Base-by-base conservation (phyloP, 1,284 basidiomycete species). In the Ceratobasidium sp. region DNA sequence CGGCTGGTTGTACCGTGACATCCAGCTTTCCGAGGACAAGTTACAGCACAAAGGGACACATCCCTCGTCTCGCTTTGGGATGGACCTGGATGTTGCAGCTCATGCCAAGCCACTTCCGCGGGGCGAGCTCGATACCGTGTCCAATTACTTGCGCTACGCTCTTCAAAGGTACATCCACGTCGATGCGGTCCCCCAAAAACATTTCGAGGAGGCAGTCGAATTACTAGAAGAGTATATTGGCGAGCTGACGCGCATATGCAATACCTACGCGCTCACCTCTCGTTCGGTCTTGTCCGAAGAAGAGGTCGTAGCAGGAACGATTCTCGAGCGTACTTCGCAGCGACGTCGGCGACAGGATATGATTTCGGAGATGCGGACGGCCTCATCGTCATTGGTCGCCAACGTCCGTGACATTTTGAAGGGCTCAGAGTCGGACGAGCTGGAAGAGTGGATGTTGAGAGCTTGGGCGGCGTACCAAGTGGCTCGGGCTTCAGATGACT, bases 271-370 rank as follows among this genome's bases (percentile, higher is more conserved):
- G 0, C 80, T 93, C 24, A 87, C 89, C 5, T 86, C 87, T 65
- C 83, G 84, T 14, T 85, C 87, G 2, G 88, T 87, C 14, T 83
- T 94, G 41, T 81, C 85, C 5, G 92, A 93, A 79, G 89, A 90
- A 71, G 92, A 94, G 78, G 84, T 92, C 29, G 88, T 92, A 0
- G 83, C 89, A 8, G 91, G 91, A 16, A 89, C 89, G 0, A 93
- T 94, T 75, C 81, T 92, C 49, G 89, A 88, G 0, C 88, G 88
- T 53, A 83, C 81, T 62, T 80, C 86, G 1, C 88, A 91, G 76
- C 85, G 83, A 69, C 82, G 89, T 43, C 89, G 86, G 84, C 83
- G 90, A 75, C 85, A 81, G 61, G 87, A 89, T 76, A 84, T 90
- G 46, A 86, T 87, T 74, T 84, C 88, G 71, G 85, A 88, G 22